Percentiles rank a stretch among this genome's conserved stretches.
These are phyloP conservation scores for Pichia sp. DNA, from an alignment of 1,139 yeast genomes.

Conservation along the genomic window DNA sequence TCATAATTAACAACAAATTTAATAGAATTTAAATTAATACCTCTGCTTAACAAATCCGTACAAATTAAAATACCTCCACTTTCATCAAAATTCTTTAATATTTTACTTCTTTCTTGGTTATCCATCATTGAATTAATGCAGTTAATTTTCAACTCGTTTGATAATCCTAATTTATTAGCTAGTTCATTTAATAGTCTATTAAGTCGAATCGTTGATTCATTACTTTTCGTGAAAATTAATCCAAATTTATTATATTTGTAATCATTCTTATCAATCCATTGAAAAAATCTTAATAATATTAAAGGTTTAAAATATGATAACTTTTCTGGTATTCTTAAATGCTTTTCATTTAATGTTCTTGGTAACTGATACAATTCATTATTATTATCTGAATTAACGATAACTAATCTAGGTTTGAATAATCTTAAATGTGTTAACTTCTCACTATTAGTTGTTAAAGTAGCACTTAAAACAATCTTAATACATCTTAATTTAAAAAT, in stretches of 20 bases:
- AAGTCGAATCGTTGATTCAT: slow-evolving; percentile 77
- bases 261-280: slow-evolving; percentile 16
- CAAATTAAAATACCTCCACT: slow-evolving; percentile 57
- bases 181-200: slow-evolving; percentile 45
- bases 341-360: slow-evolving; percentile 44
- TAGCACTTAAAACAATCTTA: slow-evolving; percentile 85
- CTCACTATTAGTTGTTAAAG: slow-evolving; percentile 89
- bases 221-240: slow-evolving; percentile 74
- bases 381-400: slow-evolving; percentile 50
- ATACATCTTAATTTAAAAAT: slow-evolving; percentile 33
- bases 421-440: slow-evolving; percentile 68
- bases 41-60: slow-evolving; percentile 92
- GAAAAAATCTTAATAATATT: slow-evolving; percentile 52
- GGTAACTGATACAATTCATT: slow-evolving; percentile 56
- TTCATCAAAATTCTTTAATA: slow-evolving; percentile 48
- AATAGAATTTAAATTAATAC: slow-evolving; percentile 73
- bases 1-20: slow-evolving; percentile 84
- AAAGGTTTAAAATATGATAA: slow-evolving; percentile 69
- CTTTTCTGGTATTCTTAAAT: slow-evolving; percentile 47
- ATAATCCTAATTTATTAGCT: not conserved
- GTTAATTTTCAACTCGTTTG: slow-evolving; percentile 21
- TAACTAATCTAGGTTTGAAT: slow-evolving; percentile 60
- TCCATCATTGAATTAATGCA: slow-evolving; percentile 34
- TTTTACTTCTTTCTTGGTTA: slow-evolving; percentile 22
- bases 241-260: slow-evolving; percentile 33